Percentiles rank a stretch among this genome's conserved stretches.
phyloP scores from a whole-genome alignment of 129 eudicot genomes.

The Apium graveolens region DNA sequence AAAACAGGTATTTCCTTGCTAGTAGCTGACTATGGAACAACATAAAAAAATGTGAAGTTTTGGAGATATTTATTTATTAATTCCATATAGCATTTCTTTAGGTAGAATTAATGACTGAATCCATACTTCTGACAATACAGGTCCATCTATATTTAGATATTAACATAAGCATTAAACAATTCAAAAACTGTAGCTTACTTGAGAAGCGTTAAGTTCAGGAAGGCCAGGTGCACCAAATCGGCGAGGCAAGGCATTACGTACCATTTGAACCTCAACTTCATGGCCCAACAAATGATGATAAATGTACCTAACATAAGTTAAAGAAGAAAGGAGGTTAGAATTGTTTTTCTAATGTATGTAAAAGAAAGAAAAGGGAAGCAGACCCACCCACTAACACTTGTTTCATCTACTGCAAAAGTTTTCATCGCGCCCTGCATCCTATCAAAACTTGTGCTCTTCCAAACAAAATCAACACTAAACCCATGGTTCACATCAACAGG shows the following conservation, averaged over 20 bases:
- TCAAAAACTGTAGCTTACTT: conserved; percentile 28
- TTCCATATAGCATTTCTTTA: background rate
- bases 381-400: conserved; percentile 96
- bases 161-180: background rate
- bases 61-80: background rate
- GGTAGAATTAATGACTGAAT: background rate
- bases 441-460: conserved; percentile 98
- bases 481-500: conserved; percentile 87
- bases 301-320: conserved; percentile 42
- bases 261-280: conserved; percentile 97
- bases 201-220: conserved; percentile 97
- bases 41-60: background rate
- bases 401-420: conserved; percentile 92
- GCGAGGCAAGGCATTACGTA: conserved; percentile 85
- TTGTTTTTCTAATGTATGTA: background rate
- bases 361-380: background rate
- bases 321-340: background rate
- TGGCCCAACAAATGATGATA: conserved; percentile 91
- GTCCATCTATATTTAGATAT: too few relatives aligned
- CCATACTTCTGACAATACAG: background rate
- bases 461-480: conserved; percentile 88
- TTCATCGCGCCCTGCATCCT: conserved; percentile 97
- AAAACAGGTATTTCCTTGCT: background rate
- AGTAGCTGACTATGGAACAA: background rate
- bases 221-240: conserved; percentile 98